phyloP scores from a whole-genome alignment of 768 basidiomycete species.

The Calvatia gigantea region DNA sequence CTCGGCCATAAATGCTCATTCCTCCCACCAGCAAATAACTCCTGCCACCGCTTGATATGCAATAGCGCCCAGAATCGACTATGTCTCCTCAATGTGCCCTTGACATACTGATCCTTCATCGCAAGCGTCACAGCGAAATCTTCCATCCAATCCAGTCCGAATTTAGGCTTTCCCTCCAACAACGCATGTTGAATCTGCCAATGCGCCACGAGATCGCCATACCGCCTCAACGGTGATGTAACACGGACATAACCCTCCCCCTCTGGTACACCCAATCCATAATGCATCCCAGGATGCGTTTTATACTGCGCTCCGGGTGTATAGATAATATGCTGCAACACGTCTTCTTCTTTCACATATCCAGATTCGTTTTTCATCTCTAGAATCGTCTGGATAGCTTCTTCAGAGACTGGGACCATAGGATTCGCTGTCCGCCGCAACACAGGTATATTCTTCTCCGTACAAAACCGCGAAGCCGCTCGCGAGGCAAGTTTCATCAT shows the following conservation, averaged over 20 bases:
- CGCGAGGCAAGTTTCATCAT: slow-evolving; percentile 80
- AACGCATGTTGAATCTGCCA: slow-evolving; percentile 92
- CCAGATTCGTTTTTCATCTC: slow-evolving; percentile 43
- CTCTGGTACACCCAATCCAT: slow-evolving; percentile 60
- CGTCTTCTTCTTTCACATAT: slow-evolving; percentile 35
- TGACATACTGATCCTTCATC: slow-evolving; percentile 19
- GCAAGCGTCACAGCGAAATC: slow-evolving; percentile 31
- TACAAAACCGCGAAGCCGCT: slow-evolving; percentile 68
- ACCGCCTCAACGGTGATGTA: slow-evolving; percentile 88
- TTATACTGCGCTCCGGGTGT: slow-evolving; percentile 39
- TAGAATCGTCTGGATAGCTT: slow-evolving; percentile 41
- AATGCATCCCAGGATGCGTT: slow-evolving; percentile 60
- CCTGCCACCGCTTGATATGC: slow-evolving; percentile 36
- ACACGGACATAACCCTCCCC: slow-evolving; percentile 79
- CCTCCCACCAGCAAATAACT: slow-evolving; percentile 3
- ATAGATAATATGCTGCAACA: slow-evolving; percentile 29
- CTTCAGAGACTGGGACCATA: slow-evolving; percentile 25
- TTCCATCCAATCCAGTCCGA: slow-evolving; percentile 44
- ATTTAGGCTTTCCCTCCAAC: slow-evolving; percentile 39
- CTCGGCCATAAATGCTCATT: slow-evolving; percentile 5
- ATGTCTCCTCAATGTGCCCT: slow-evolving; percentile 21
- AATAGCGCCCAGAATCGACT: slow-evolving; percentile 29
- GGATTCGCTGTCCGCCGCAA: slow-evolving; percentile 51
- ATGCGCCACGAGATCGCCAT: slow-evolving; percentile 75
- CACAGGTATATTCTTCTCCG: slow-evolving; percentile 55